Evolutionary conservation across 257 asterid genomes (phyloP).

Genomic region (Nicotiana sylvestris): DNA sequence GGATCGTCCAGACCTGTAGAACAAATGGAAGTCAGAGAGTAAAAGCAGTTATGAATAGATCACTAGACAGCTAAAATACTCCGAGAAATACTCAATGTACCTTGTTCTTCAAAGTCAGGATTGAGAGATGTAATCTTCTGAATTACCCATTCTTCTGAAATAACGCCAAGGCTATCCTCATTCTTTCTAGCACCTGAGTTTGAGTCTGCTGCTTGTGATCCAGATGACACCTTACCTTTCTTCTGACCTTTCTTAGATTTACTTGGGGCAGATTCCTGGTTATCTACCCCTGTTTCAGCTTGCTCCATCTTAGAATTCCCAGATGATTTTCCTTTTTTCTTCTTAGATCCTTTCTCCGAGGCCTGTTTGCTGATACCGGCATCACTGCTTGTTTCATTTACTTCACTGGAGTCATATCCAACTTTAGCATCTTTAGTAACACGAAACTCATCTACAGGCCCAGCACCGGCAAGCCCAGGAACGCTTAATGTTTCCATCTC

Average conservation of each 20-base stretch:
- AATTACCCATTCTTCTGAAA: conserved; percentile 74
- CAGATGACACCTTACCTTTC: conserved; percentile 54
- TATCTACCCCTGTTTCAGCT: conserved; percentile 52
- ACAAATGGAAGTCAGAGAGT: not conserved
- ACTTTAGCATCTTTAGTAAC: conserved; percentile 38
- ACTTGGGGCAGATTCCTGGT: conserved; percentile 47
- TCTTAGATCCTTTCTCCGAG: conserved; percentile 73
- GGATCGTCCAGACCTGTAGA: conserved; percentile 53
- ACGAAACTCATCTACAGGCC: conserved; percentile 34
- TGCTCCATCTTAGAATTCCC: conserved; percentile 56
- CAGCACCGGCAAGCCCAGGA: conserved; percentile 39
- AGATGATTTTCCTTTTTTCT: conserved; percentile 71
- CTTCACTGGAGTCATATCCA: conserved; percentile 29
- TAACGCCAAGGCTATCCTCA: conserved; percentile 46
- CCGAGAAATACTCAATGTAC: conserved; percentile 22
- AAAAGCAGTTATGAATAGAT: not conserved
- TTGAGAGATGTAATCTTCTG: conserved; percentile 59
- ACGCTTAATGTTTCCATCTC: conserved; percentile 59
- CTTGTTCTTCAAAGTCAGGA: conserved; percentile 92
- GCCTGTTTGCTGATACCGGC: conserved; percentile 48
- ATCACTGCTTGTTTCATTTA: conserved; percentile 53
- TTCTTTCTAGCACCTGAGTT: conserved; percentile 63
- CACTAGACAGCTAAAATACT: conserved; percentile 10
- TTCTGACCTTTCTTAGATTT: conserved; percentile 81
- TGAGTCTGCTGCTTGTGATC: conserved; percentile 59